Evolutionary conservation across 768 basidiomycete species (phyloP), one percentile per base, ranked within the genome.

Genomic region (Plicaturopsis crispa): DNA sequence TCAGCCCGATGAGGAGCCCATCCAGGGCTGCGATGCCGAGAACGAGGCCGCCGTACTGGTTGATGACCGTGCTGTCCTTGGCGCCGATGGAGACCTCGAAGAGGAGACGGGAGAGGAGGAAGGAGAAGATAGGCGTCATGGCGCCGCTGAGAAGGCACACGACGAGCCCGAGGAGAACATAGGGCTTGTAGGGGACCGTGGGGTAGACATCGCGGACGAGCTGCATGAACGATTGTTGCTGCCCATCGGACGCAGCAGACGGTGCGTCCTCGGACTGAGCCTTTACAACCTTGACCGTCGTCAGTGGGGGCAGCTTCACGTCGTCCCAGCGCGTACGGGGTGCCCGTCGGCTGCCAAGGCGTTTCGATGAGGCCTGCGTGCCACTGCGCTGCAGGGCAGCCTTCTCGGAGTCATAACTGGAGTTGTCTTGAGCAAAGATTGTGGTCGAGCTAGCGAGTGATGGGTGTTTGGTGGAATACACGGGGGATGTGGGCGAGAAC

Each of bases 81-180:
- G 82, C 87, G 36, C 82, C 79, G 48, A 67, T 71, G 24, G 84
- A 82, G 11, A 88, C 78, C 44, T 84, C 72, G 54, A 75, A 83
- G 39, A 94, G 71, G 11, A 98, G 73, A 6, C 71, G 72, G 6
- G 90, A 86, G 49, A 96, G 79, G 46, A 92, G 72, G 66, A 72
- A 89, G 2, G 94, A 92, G 70, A 97, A 99, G 32, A 97, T 42
- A 3, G 96, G 94, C 0, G 91, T 96, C 67, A 85, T 78, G 3
- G 85, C 73, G 16, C 96, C 94, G 47, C 78, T 84, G 38, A 74
- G 57, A 30, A 90, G 45, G 41, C 82, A 81, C n/a, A 74, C 52
- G 40, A 78, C 2, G 18, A 94, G 65, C 13, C 92, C 92, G 37
- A 86, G 20, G 53, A 78, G 49, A 42, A 96, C 57, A 31, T 87